Percentiles rank a stretch among this genome's conserved stretches.
Conservation (phyloP, 2,329 filamentous ascomycete species). For the Aspergillus phoenicis region DNA sequence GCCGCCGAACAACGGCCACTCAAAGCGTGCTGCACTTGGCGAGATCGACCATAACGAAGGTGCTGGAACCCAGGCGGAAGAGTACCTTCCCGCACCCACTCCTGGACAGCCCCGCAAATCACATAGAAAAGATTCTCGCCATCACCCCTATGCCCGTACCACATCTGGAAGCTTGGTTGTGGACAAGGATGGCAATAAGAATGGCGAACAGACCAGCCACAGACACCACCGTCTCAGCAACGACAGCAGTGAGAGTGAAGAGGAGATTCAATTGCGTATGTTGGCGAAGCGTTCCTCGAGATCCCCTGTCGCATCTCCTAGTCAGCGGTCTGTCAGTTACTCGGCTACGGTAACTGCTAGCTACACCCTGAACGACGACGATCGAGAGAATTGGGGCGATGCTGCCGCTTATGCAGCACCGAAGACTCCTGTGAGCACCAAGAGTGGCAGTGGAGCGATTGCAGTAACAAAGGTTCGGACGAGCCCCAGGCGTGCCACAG, state of each 20-base stretch:
- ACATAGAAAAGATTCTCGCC: conserved; percentile 71
- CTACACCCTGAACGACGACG: conserved; percentile 66
- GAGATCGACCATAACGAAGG: conserved; percentile 84
- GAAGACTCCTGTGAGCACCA: conserved; percentile 59
- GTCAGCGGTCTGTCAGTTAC: conserved; percentile 72
- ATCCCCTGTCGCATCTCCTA: conserved; percentile 64
- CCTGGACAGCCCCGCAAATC: conserved; percentile 94
- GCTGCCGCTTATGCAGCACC: conserved; percentile 29
- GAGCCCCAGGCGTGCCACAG: conserved; percentile 50
- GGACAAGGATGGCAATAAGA: conserved; percentile 34
- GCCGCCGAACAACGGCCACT: conserved; percentile 76
- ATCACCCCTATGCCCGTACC: conserved; percentile 70
- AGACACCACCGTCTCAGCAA: conserved; percentile 60
- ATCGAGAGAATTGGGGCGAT: conserved; percentile 67
- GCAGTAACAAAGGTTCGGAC: conserved; percentile 66
- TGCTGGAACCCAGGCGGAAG: conserved; percentile 58
- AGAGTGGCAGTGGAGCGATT: conserved; percentile 55
- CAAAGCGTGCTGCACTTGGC: conserved; percentile 81
- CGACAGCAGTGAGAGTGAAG: conserved; percentile 69
- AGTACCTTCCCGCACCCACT: conserved; percentile 91
- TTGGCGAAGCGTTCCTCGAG: conserved; percentile 67
- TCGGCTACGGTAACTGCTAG: conserved; percentile 72
- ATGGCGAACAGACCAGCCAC: conserved; percentile 49
- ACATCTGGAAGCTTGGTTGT: conserved; percentile 48
- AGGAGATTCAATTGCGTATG: conserved; percentile 79